Conservation (phyloP, 306 rosid genomes). For the Cucurbita ficifolia region DNA sequence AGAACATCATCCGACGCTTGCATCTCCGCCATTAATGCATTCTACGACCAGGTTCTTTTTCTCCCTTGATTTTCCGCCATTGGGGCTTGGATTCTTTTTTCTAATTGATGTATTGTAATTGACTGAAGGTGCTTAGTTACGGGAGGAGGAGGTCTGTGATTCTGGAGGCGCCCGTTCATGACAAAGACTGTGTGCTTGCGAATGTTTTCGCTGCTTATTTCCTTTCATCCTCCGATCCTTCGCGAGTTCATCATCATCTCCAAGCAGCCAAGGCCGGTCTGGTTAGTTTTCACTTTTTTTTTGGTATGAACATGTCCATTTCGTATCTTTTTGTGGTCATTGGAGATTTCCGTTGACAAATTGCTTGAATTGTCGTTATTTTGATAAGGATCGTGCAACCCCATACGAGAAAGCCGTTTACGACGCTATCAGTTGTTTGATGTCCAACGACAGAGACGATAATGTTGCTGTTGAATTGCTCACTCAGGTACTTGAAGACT, state of each 20-base stretch:
- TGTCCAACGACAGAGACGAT: slow-evolving; percentile 51
- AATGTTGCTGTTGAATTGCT: slow-evolving; percentile 56
- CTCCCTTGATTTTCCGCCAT: neutral
- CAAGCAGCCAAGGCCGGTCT: slow-evolving; percentile 43
- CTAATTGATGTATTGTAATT: neutral
- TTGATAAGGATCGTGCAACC: slow-evolving; percentile 61
- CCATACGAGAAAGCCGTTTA: slow-evolving; percentile 66
- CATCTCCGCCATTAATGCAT: slow-evolving; percentile 56
- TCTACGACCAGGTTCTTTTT: slow-evolving; percentile 41
- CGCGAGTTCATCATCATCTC: slow-evolving; percentile 32
- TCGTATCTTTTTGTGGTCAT: neutral
- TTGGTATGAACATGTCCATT: neutral
- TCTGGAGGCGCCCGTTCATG: slow-evolving; percentile 48
- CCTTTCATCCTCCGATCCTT: slow-evolving; percentile 36
- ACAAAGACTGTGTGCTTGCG: slow-evolving; percentile 62
- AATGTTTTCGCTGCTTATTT: slow-evolving; percentile 54
- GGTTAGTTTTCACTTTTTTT: slow-evolving; percentile 18
- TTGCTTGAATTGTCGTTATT: neutral
- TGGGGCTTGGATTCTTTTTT: too few relatives aligned
- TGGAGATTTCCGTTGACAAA: neutral
- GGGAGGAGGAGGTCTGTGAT: slow-evolving; percentile 74
- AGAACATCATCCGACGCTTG: slow-evolving; percentile 57
- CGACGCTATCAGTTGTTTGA: slow-evolving; percentile 37
- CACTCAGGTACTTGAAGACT: slow-evolving; percentile 25
- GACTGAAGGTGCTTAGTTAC: slow-evolving; percentile 43